Conservation (phyloP, 2,329 filamentous ascomycete species). For the Fusarium humuli region DNA sequence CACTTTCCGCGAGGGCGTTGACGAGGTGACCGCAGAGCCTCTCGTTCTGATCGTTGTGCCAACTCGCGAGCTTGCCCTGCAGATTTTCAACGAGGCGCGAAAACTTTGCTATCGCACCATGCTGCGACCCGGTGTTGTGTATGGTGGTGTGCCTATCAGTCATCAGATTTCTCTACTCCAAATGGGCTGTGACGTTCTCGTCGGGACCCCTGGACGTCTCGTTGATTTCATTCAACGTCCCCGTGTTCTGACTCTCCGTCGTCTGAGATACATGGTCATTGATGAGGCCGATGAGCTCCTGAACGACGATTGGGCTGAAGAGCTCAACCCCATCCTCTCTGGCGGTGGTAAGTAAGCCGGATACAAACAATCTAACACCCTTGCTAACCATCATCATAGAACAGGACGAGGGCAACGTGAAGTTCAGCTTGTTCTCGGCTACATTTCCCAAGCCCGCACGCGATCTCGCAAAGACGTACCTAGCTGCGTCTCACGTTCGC, state of each 20-base stretch:
- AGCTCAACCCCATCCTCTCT: slow-evolving; percentile 79
- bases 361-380: slow-evolving; percentile 5
- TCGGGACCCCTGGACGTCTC: slow-evolving; percentile 89
- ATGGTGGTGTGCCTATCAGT: slow-evolving; percentile 81
- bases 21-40: slow-evolving; percentile 79
- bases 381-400: slow-evolving; percentile 60
- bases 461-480: slow-evolving; percentile 79
- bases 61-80: slow-evolving; percentile 88
- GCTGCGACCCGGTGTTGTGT: slow-evolving; percentile 90
- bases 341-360: slow-evolving; percentile 76
- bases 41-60: slow-evolving; percentile 87
- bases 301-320: slow-evolving; percentile 78
- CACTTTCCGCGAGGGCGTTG: slow-evolving; percentile 62
- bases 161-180: slow-evolving; percentile 79
- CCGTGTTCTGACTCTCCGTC: slow-evolving; percentile 75
- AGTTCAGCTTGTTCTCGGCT: slow-evolving; percentile 89
- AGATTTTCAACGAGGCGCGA: slow-evolving; percentile 95
- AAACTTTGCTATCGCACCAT: slow-evolving; percentile 95
- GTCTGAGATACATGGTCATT: slow-evolving; percentile 84
- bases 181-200: slow-evolving; percentile 88
- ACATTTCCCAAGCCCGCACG: slow-evolving; percentile 89
- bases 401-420: slow-evolving; percentile 76
- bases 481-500: slow-evolving; percentile 79
- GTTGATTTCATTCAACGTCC: slow-evolving; percentile 83
- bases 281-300: slow-evolving; percentile 98